Evolutionary conservation across 805 yeast genomes (phyloP).

Genomic region (Metschnikowia sp.): DNA sequence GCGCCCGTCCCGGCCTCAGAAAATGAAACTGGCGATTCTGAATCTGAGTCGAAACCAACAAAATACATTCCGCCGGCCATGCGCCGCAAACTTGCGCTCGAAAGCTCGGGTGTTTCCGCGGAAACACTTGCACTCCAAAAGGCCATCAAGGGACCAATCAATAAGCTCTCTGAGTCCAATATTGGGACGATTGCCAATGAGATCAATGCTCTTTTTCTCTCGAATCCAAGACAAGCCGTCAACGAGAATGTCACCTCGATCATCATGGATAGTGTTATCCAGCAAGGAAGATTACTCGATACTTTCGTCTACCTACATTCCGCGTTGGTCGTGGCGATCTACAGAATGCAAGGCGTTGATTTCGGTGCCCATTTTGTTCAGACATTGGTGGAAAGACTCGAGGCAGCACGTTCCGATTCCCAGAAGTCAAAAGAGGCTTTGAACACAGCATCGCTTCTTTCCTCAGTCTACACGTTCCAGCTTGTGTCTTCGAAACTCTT

Average conservation of each 20-base stretch:
- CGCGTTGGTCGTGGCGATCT: slow-evolving; percentile 69
- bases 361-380: slow-evolving; percentile 88
- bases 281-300: slow-evolving; percentile 67
- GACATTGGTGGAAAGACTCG: slow-evolving; percentile 68
- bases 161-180: slow-evolving; percentile 87
- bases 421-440: slow-evolving; percentile 45
- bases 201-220: slow-evolving; percentile 57
- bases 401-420: slow-evolving; percentile 33
- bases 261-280: slow-evolving; percentile 59
- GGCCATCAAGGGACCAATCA: slow-evolving; percentile 76
- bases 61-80: slow-evolving; percentile 86
- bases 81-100: slow-evolving; percentile 51
- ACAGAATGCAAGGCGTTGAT: slow-evolving; percentile 77
- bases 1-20: slow-evolving; percentile 19
- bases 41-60: slow-evolving; percentile 22
- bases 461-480: slow-evolving; percentile 75
- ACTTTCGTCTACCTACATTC: slow-evolving; percentile 78
- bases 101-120: slow-evolving; percentile 30
- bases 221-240: slow-evolving; percentile 75
- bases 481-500: slow-evolving; percentile 68
- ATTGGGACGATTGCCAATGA: slow-evolving; percentile 66
- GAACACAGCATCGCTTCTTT: slow-evolving; percentile 69
- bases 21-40: slow-evolving; percentile 3
- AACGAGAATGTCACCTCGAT: slow-evolving; percentile 64
- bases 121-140: slow-evolving; percentile 51